Percentiles rank a stretch among this genome's conserved stretches.
Evolutionary conservation across 169 alveolate genomes (phyloP).

Genomic region (Babesia microti): DNA sequence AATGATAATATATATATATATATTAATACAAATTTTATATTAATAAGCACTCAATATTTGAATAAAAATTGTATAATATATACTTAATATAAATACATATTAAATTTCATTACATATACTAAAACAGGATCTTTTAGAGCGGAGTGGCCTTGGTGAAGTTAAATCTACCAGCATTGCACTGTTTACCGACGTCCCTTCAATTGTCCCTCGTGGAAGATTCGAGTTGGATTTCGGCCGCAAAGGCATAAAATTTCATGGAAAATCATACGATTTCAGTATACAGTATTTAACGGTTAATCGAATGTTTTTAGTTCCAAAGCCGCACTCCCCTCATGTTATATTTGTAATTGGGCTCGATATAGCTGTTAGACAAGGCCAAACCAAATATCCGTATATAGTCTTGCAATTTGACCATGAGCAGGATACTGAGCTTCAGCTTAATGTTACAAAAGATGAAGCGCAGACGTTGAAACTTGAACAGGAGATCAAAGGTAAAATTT

Average conservation of each 20-base stretch:
- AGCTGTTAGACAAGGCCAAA: conserved; percentile 92
- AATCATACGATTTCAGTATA: conserved; percentile 87
- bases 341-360: conserved; percentile 79
- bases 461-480: conserved; percentile 67
- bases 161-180: conserved; percentile 81
- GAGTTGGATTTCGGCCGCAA: conserved; percentile 79
- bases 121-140: conserved; percentile 62
- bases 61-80: too few relatives aligned
- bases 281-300: conserved; percentile 77
- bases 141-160: conserved; percentile 80
- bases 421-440: conserved; percentile 76
- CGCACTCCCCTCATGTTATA: conserved; percentile 82
- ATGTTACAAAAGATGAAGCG: conserved; percentile 74
- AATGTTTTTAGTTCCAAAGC: conserved; percentile 88
- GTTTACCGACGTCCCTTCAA: conserved; percentile 79
- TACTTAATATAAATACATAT: too few relatives aligned
- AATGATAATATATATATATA: too few relatives aligned
- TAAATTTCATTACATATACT: too few relatives aligned
- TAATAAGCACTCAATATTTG: too few relatives aligned
- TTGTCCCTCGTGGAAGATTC: conserved; percentile 93
- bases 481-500: conserved; percentile 59
- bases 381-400: conserved; percentile 86
- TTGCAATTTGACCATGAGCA: conserved; percentile 85
- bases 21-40: too few relatives aligned
- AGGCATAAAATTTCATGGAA: conserved; percentile 87